These are phyloP conservation scores for Papiliotrema nemorosa DNA, from an alignment of 1,284 basidiomycete species.

Conservation along the genomic window DNA sequence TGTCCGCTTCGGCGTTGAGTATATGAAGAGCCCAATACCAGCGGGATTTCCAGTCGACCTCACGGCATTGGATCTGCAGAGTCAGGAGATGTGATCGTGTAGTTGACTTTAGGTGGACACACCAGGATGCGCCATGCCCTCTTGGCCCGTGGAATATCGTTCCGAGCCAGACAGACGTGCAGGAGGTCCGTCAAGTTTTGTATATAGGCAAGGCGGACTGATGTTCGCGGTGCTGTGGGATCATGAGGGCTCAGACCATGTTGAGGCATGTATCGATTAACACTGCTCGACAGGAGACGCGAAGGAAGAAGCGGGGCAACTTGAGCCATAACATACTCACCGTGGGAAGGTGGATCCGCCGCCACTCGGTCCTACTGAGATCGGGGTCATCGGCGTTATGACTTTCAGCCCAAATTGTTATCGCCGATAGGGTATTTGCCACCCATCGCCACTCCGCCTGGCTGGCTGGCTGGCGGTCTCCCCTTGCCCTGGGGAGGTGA, in stretches of 20 bases:
- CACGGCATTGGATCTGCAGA: slow-evolving; percentile 65
- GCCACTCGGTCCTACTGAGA: no score
- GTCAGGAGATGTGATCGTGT: not conserved
- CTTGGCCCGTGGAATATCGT: slow-evolving; percentile 63
- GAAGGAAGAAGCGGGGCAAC: no score
- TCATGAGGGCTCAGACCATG: no score
- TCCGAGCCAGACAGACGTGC: slow-evolving; percentile 66
- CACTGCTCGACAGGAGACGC: no score
- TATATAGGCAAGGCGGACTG: no score
- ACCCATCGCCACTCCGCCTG: not conserved
- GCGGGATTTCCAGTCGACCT: slow-evolving; percentile 69
- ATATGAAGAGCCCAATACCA: slow-evolving; percentile 65
- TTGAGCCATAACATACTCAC: no score
- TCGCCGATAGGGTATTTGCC: not conserved
- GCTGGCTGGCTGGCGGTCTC: not conserved
- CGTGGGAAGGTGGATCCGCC: no score
- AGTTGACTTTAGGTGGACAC: slow-evolving; percentile 10
- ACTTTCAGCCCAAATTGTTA: not conserved
- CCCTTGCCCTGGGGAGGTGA: no score
- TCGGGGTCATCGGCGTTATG: not conserved
- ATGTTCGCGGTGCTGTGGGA: no score
- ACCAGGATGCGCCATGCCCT: slow-evolving; percentile 75
- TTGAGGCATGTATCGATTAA: no score
- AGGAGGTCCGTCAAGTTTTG: slow-evolving; percentile 51
- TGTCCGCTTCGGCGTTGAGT: slow-evolving; percentile 10